phyloP scores from a whole-genome alignment of 768 basidiomycete species.

The Austroboletus eburneus region DNA sequence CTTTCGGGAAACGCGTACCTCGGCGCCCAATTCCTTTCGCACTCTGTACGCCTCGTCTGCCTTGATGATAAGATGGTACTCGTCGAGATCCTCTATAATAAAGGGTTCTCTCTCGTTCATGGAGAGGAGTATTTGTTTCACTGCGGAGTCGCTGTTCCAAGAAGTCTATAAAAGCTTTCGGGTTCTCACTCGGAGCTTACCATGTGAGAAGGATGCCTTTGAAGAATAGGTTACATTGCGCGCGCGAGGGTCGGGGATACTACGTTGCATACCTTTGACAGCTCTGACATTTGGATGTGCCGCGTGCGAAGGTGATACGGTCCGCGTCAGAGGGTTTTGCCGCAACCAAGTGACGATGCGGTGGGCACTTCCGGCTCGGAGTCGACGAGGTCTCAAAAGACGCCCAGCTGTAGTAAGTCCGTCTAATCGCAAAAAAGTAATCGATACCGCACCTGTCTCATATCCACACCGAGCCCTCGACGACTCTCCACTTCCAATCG shows the following conservation, averaged over 20 bases:
- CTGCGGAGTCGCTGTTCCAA: slow-evolving; percentile 68
- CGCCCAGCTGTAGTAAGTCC: too few species aligned
- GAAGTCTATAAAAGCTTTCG: neutral
- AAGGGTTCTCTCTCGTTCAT: slow-evolving; percentile 81
- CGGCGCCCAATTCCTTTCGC: slow-evolving; percentile 64
- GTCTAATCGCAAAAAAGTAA: too few species aligned
- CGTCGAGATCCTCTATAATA: slow-evolving; percentile 85
- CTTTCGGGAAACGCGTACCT: slow-evolving; percentile 40
- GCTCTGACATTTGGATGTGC: slow-evolving; percentile 46
- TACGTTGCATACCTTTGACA: slow-evolving; percentile 58
- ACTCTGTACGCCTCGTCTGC: slow-evolving; percentile 78
- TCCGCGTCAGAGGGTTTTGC: neutral
- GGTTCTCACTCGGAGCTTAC: slow-evolving; percentile 32
- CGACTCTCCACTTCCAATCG: too few species aligned
- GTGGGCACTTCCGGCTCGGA: too few species aligned
- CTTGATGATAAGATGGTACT: slow-evolving; percentile 78
- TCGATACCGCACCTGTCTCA: too few species aligned
- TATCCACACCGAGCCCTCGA: too few species aligned
- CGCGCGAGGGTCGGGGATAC: too few species aligned
- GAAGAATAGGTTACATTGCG: too few species aligned
- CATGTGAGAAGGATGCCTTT: slow-evolving; percentile 66
- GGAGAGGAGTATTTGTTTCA: slow-evolving; percentile 79
- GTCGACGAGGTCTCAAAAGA: too few species aligned
- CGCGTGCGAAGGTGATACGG: slow-evolving; percentile 1
- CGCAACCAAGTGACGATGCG: too few species aligned